Evolutionary conservation across 176 grass and related monocot genomes (phyloP), one percentile per base, ranked within the genome.

Genomic region (Musa schizocarpa): DNA sequence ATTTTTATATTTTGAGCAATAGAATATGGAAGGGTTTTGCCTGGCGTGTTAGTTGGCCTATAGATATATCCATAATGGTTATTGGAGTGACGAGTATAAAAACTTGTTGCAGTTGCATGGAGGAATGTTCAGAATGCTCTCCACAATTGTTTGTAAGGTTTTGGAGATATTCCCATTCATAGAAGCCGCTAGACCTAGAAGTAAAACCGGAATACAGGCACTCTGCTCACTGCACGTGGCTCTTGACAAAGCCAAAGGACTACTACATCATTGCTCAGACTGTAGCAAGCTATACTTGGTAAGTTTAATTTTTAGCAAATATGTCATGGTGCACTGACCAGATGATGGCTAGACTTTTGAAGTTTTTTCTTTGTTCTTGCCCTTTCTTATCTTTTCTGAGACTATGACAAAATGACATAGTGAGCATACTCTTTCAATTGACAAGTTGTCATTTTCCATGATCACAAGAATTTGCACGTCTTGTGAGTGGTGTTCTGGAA

Each of bases 271-370:
- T 81, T 99, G 95, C 53, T 75, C 95, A 63, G 90, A 99, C 43
- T 94, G 90, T 76, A 99, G 95, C 84, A 86, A 89, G 79, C 82
- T 99, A 10, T 99, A 99, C 53, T 76, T 99, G 79, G 95, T 99
- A 87, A 86, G n/a, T 71, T 66, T 22, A 5, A 43, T 6, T 26
- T 71, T 23, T 78, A 67, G 13, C 53, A 21, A 61, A 61, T n/a
- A 61, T 61, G 14, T 61, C 2, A 61, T 61, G 57, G 57, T 61
- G 34, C 16, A 59, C 14, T 59, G 57, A 21, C 13, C 14, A 57
- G 14, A 57, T 57, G 14, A 57, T 57, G 10, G 16, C 3, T 17
- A 19, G 55, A 57, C 17, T 17, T 56, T 4, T 1, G 13, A 16
- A 57, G 1, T 57, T 57, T 4, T 16, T 57, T 7, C 16, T 14